Base-by-base conservation (phyloP, 305 asterid genomes). In the Fraxinus sp. region DNA sequence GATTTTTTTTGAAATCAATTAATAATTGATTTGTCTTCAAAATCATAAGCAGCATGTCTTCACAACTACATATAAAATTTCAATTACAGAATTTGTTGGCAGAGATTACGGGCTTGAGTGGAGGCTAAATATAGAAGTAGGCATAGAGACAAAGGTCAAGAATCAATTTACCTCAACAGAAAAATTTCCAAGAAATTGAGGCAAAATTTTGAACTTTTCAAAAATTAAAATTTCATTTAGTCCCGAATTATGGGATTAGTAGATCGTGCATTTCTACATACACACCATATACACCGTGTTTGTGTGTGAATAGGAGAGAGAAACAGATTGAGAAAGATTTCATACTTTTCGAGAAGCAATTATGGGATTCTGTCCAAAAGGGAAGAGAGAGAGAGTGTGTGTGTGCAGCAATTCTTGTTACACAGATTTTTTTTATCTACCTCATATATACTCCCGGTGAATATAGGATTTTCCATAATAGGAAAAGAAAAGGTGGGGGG, bases 31-130 rank as follows among this genome's bases (percentile, higher is more conserved):
- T 36, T 0, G 79, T 41, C 77, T 24, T 37, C 80, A 80, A 66
- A 41, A 20, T 35, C 81, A 66, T 66, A 46, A 13, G 13, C 49
- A 55, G 66, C 43, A 75, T 62, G 14, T 62, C 62, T 78, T 57
- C 28, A 32, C 52, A 24, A 49, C 46, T 72, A 52, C 49, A 80
- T 14, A 49, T 13, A 3, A 46, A 46, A 46, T 11, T 46, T 46
- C n/a, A 32, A 52, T 64, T 46, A 68, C 1, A 36, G 59, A 80
- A 55, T 28, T 74, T 18, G 26, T 22, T 70, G 52, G 75, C 85
- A 4, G 77, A 82, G 79, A 80, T 79, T 77, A 72, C 83, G 89
- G 85, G 87, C 71, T 57, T 62, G 11, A 86, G 71, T 75, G 62
- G 79, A 62, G 79, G 77, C 28, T 77, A 43, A 8, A 46, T 71